Evolutionary conservation across 306 rosid genomes (phyloP), one percentile per base, ranked within the genome.

Genomic region (Oemleria cerasiformis): DNA sequence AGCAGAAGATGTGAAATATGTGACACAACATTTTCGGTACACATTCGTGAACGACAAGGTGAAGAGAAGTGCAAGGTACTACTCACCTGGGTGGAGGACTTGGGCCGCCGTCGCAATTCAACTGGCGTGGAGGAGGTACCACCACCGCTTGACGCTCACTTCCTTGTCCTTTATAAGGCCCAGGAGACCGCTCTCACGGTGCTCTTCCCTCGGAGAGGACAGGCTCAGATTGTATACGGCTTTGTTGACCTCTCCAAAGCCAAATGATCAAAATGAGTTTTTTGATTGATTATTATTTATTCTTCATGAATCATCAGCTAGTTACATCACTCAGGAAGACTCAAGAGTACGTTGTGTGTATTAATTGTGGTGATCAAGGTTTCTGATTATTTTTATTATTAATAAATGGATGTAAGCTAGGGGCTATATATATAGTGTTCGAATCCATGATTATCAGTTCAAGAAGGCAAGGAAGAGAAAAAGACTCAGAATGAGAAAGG

Each of bases 41-140:
- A 91, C 96, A 0, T 94, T 94, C 65, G 85, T 87, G 61, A 94
- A 87, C 54, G 97, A 94, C 44, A 94, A 91, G 75, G 95, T 94
- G 0, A 91, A 86, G 87, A 83, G 99, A 21, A 89, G 97, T 47
- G 99, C 94, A 0, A 82, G 96, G 81, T 94, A 94, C 74, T 94
- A 94, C 81, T 91, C 98, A 0, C 98, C 97, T 0, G 97, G 97
- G 0, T 94, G 98, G 98, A 86, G 97, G 53, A 94, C 98, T 34
- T 91, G 98, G 98, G 97, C 96, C 1, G 91, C 96, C 0, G 98
- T 94, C 41, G 98, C 97, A 14, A 89, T 94, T 51, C 98, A 94
- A 44, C 58, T 94, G 45, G 96, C 98, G 13, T 94, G 98, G 98
- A 83, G 92, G 45, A 83, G 96, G 64, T 89, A 91, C 38, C 84